Conservation (phyloP, 2,329 filamentous ascomycete species). For the Lizonia empirigonia region DNA sequence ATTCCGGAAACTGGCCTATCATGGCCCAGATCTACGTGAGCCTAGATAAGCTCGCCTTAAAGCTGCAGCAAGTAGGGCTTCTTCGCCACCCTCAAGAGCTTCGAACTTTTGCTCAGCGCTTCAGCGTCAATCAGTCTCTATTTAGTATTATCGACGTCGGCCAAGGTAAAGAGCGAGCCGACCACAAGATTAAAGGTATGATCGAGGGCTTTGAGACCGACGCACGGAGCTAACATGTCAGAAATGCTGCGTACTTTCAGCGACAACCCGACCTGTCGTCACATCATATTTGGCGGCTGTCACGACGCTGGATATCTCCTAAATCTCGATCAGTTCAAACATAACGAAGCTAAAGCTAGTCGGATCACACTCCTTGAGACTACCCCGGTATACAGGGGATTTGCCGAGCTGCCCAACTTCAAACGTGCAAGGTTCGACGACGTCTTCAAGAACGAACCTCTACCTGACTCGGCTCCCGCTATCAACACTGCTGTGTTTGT, state of each 20-base stretch:
- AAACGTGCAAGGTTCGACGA: constrained; percentile 46
- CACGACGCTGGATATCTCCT: constrained; percentile 55
- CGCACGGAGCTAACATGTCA: constrained; percentile 20
- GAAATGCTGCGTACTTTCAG: constrained; percentile 56
- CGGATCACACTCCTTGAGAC: constrained; percentile 55
- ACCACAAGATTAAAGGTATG: constrained; percentile 54
- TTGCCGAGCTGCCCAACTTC: constrained; percentile 49
- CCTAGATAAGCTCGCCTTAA: constrained; percentile 52
- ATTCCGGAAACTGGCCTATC: constrained; percentile 52
- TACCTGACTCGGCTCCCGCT: constrained; percentile 41
- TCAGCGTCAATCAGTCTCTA: constrained; percentile 52
- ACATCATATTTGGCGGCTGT: constrained; percentile 56
- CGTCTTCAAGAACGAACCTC: constrained; percentile 50
- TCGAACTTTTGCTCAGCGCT: constrained; percentile 51
- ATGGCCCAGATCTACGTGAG: constrained; percentile 56
- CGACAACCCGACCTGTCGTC: constrained; percentile 53
- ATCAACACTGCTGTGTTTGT: constrained; percentile 14
- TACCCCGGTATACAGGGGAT: constrained; percentile 50
- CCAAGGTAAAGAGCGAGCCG: constrained; percentile 54
- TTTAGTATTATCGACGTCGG: constrained; percentile 57
- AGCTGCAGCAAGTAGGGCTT: constrained; percentile 50
- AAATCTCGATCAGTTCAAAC: constrained; percentile 54
- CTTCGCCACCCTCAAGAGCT: constrained; percentile 49
- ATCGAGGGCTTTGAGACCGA: not conserved
- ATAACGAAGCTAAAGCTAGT: constrained; percentile 44